phyloP scores from a whole-genome alignment of 768 basidiomycete species.

The Mycena capillaripes region DNA sequence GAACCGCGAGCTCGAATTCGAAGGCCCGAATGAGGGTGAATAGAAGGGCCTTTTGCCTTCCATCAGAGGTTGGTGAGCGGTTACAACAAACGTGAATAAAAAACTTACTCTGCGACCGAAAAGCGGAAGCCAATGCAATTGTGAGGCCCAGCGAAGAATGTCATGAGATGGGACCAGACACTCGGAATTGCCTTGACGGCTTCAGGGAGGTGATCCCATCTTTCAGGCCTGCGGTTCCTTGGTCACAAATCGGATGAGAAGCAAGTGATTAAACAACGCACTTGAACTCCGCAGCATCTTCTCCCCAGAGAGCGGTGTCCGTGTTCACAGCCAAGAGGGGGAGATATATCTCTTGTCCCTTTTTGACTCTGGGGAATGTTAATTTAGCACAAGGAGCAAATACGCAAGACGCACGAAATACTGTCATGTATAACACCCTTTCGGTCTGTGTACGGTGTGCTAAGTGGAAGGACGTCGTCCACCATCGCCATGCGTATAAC shows the following conservation, averaged over 20 bases:
- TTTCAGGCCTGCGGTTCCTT: slow-evolving; percentile 64
- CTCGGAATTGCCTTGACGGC: slow-evolving; percentile 64
- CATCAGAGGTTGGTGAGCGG: not conserved
- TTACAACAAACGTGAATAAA: not conserved
- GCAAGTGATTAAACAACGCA: too few relatives aligned
- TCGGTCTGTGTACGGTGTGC: slow-evolving; percentile 58
- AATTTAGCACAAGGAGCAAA: not conserved
- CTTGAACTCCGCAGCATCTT: too few relatives aligned
- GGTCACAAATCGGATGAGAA: too few relatives aligned
- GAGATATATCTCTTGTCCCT: too few relatives aligned
- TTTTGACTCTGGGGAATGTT: too few relatives aligned
- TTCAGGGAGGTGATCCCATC: slow-evolving; percentile 68
- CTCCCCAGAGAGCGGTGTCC: too few relatives aligned
- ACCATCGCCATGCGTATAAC: slow-evolving; percentile 60
- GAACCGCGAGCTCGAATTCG: slow-evolving; percentile 52
- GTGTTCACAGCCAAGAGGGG: too few relatives aligned
- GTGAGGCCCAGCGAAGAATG: slow-evolving; percentile 69
- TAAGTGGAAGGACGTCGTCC: slow-evolving; percentile 69
- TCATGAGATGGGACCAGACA: slow-evolving; percentile 70
- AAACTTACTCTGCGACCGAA: slow-evolving; percentile 65
- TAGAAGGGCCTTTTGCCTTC: slow-evolving; percentile 40
- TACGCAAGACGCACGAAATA: slow-evolving; percentile 42
- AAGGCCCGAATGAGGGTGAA: slow-evolving; percentile 42
- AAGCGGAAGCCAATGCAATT: slow-evolving; percentile 72
- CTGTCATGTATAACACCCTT: slow-evolving; percentile 55